Base-by-base conservation (phyloP, 305 asterid species). In the Solanum hybrid region DNA sequence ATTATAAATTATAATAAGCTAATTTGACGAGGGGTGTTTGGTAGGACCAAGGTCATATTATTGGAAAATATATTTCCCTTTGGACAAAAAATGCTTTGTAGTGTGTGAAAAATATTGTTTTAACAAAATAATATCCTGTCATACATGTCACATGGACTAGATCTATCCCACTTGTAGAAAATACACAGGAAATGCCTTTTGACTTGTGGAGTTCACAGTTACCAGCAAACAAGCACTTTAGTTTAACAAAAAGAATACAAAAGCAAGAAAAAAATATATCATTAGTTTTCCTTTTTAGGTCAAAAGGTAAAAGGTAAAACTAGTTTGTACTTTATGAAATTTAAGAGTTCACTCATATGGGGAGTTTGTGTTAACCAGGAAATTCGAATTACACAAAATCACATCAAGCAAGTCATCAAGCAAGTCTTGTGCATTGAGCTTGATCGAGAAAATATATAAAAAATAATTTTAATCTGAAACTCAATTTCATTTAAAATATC, bases 381-480 rank as follows among this genome's bases (percentile, higher is more conserved):
- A 60, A 60, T 60, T 0, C 24, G 1, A 60, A 60, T 60, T 20
- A 20, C 11, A 20, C 26, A 7, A 22, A 22, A 22, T 0, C 5
- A 9, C 35, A 32, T 32, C 6, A 32, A 32, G 34, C 34, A 31
- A 31, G 34, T 31, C 5, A 60, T 22, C 1, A 60, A 60, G 27
- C 27, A 64, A 64, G 27, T 4, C 4, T 64, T 2, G 13, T 64
- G 12, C 0, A 64, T 7, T 64, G 12, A 64, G 6, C 3, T 22
- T 8, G 5, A 64, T 22, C 27, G 1, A 64, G 0, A 60, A 64
- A 22, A 64, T 22, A 8, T 22, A 20, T 1, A 42, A 42, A 42
- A 60, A 22, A 7, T 8, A 4, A 3, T 22, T 22, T 22, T 0
- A 64, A 4, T 64, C 0, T 64, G 0, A 8, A 64, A 64, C 0